Base-by-base conservation (phyloP, 805 yeast genomes). In the Priceomyces fermenticarens region DNA sequence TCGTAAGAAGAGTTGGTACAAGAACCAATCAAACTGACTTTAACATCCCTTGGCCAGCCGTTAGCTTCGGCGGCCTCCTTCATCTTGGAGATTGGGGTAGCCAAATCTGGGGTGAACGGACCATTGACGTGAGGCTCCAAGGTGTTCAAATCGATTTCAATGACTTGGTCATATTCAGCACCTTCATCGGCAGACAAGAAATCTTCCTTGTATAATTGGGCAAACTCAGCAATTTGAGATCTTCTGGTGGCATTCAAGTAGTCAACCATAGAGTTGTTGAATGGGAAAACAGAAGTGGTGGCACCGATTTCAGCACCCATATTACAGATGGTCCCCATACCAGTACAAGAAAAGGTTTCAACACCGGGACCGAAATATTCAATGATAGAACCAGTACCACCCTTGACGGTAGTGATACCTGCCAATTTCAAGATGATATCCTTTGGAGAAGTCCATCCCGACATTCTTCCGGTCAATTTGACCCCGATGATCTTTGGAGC, bases 231-330 rank as follows among this genome's bases (percentile, higher is more conserved):
- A 58, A 91, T 87, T 57, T 85, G 79, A 42, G 79, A 77, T 75
- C 98, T 86, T 54, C 81, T 82, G 44, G 98, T 91, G 42, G 95
- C 93, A 48, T 78, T 68, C 65, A 91, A 79, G 75, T 90, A 91
- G 52, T 84, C 85, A 64, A 72, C 80, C 87, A 87, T 90, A 51
- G 91, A 84, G 60, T 82, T 79, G 77, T 88, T 89, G 87, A 78
- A 89, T 65, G 98, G 98, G 95, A 90, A 90, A 46, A 87, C 88
- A 36, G 97, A 90, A 43, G 98, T 90, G 48, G 98, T 90, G 46
- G 97, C 97, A 73, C 98, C 98, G 55, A 90, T 89, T 73, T 90
- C 98, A 53, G 98, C 98, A 77, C 98, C 98, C 98, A 90, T 90
- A 72, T 90, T 90, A 80, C 98, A 90, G 72, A 90, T 90, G 57